Evolutionary conservation across 2,329 filamentous ascomycete genomes (phyloP).

Genomic region (Purpureocillium lavendulum): DNA sequence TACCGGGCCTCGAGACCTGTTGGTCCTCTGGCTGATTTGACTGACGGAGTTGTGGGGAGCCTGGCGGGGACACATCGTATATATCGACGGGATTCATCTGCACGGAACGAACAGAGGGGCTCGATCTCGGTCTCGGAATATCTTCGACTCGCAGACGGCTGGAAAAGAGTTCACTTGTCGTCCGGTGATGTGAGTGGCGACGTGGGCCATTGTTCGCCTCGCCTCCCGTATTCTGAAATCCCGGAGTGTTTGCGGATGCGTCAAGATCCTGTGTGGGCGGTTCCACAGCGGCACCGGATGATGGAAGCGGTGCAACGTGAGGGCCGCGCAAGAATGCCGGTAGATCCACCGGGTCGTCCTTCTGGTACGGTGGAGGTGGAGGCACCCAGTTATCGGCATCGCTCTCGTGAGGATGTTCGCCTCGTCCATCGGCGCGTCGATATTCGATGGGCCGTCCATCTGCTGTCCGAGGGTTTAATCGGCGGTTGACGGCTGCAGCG

Average conservation of each 20-base stretch:
- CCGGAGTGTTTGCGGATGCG: no score
- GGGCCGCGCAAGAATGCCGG: slow-evolving; percentile 48
- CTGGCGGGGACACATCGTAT: slow-evolving; percentile 39
- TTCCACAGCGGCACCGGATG: slow-evolving; percentile 15
- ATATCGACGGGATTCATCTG: slow-evolving; percentile 27
- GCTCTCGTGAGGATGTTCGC: slow-evolving; percentile 74
- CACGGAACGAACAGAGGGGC: slow-evolving; percentile 13
- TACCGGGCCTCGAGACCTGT: slow-evolving; percentile 1
- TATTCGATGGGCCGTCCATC: slow-evolving; percentile 50
- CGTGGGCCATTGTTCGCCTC: neutral
- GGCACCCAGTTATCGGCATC: slow-evolving; percentile 86
- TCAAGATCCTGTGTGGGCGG: neutral
- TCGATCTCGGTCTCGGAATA: slow-evolving; percentile 20
- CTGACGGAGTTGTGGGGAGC: slow-evolving; percentile 22
- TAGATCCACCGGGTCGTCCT: slow-evolving; percentile 50
- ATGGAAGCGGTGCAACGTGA: slow-evolving; percentile 26
- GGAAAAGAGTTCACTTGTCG: slow-evolving; percentile 25
- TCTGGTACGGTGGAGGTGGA: slow-evolving; percentile 72
- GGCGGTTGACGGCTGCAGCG: slow-evolving; percentile 66
- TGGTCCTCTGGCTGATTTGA: slow-evolving; percentile 2
- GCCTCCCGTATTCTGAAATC: neutral
- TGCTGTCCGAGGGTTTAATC: slow-evolving; percentile 51
- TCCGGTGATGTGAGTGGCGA: slow-evolving; percentile 20
- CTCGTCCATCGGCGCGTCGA: slow-evolving; percentile 59
- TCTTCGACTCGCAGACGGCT: slow-evolving; percentile 16